Base-by-base conservation (phyloP, 768 basidiomycete genomes). In the Agaricus sinodeliciosus region DNA sequence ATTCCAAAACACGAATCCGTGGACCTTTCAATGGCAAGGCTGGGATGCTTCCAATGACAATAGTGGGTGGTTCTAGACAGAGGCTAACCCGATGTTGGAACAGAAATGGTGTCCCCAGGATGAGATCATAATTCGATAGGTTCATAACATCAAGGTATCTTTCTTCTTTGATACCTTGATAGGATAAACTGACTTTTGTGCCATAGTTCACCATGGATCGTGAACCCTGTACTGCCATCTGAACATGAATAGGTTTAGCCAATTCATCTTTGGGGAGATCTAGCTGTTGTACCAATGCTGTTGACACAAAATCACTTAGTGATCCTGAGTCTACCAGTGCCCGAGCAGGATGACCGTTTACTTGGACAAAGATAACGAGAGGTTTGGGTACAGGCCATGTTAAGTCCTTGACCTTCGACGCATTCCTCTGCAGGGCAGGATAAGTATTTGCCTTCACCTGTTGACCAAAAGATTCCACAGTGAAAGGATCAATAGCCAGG, bases 191-290 rank as follows among this genome's bases (percentile, higher is more conserved):
- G 0, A 58, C 69, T 3, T 27, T 49, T 0, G 64, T 56, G 0
- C 60, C 43, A 18, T 27, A 61, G 47, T 70, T 75, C 0, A 78
- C 60, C 47, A 68, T 68, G 0, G 71, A 64, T 0, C 66, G 46
- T 0, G 75, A 77, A 0, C 74, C 77, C 26, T 71, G 67, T 0
- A 72, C 69, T 0, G 74, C 75, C 0, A 79, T 57, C 12, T 73
- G 69, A 0, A 76, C 43, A 0, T 62, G 50, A 1, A 77, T 19
- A 2, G 69, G 74, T 25, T 63, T 62, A 0, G 46, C 62, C 1
- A 76, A 55, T 11, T 58, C 54, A 0, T 56, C 51, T 0, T 49
- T 51, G 19, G 59, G 49, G 0, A 72, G 35, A 2, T 63, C 60
- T 4, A 76, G 50, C 54, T 77, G 75, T 44, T 72, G 67, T 0